A percentile compares a stretch with the other conserved stretches of the same genome.
Evolutionary conservation across 306 rosid species (phyloP).

Genomic region (Rubus idaeus): DNA sequence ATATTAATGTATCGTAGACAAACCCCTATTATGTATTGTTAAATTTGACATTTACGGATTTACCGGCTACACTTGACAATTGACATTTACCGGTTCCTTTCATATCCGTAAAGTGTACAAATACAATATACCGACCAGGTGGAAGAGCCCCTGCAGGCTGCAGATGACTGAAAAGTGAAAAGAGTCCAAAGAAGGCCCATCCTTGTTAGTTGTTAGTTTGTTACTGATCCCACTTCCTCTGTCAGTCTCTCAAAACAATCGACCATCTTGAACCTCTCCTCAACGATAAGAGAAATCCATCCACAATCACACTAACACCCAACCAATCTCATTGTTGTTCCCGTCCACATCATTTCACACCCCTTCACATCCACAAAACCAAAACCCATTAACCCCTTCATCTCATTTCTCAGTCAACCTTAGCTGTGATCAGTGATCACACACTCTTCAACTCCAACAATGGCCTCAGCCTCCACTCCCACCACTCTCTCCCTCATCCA

Average conservation of each 20-base stretch:
- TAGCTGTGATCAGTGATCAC: not conserved
- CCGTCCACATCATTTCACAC: conserved; percentile 57
- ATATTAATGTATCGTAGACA: too few relatives aligned
- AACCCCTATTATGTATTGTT: too few relatives aligned
- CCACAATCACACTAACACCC: conserved; percentile 41
- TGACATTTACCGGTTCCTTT: too few relatives aligned
- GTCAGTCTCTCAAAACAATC: conserved; percentile 32
- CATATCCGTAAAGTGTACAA: too few relatives aligned
- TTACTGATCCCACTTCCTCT: not conserved
- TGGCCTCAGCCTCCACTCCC: conserved; percentile 78
- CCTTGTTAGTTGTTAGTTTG: not conserved
- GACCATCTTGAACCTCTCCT: conserved; percentile 73
- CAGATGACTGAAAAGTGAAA: not conserved
- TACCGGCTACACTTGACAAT: too few relatives aligned
- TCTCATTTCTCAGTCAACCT: conserved; percentile 9
- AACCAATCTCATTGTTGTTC: conserved; percentile 47
- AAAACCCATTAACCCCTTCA: conserved; percentile 18
- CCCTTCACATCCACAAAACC: conserved; percentile 20
- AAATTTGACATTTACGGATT: too few relatives aligned
- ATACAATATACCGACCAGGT: not conserved
- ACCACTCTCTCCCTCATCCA: conserved; percentile 67
- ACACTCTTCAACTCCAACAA: conserved; percentile 26
- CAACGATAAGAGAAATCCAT: conserved; percentile 79
- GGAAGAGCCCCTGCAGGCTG: not conserved
- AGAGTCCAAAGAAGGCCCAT: not conserved